Base-by-base conservation (phyloP, 441 rosid species). In the Metrosideros polymorpha region DNA sequence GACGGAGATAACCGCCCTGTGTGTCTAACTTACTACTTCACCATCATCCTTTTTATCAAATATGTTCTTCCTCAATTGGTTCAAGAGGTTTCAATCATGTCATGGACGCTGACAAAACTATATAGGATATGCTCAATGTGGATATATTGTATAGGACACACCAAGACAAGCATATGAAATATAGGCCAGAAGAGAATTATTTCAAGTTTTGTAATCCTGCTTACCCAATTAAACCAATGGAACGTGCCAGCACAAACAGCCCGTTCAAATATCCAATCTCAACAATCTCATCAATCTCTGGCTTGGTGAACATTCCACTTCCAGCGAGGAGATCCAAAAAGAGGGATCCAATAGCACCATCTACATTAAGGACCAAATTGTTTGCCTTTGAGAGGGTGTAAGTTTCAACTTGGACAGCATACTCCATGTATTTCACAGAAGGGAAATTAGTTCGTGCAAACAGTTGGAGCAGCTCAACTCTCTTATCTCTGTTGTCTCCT, bases 281-380 rank as follows among this genome's bases (percentile, higher is more conserved):
- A 52, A 97, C 93, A 24, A 95, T 95, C 89, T 96, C 99, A 52
- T 96, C 99, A 4, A 97, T 95, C 92, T 97, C 99, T 92, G 86
- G 98, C 92, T 97, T 96, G 88, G 90, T 93, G 91, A 97, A 97
- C 98, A 97, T 94, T 86, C 98, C 96, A 86, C 98, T 94, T 83
- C 97, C 98, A 49, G 98, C 96, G 25, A 96, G 98, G 89, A 97
- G 99, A 90, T 97, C 99, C 91, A 94, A 92, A 94, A 97, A 97
- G 86, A 97, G 99, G 52, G 99, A 94, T 45, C 98, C 99, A 29
- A 96, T 97, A 49, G 98, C 98, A 82, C 99, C 99, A 75, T 96
- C 99, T 0, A 95, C 98, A 18, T 97, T 97, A 30, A 94, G 93
- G 90, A 96, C 98, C 35, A 97, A 90, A 93, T 94, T 96, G 86